These are phyloP conservation scores for Leishmania braziliensis DNA, from an alignment of 208 protist species.

Conservation along the genomic window DNA sequence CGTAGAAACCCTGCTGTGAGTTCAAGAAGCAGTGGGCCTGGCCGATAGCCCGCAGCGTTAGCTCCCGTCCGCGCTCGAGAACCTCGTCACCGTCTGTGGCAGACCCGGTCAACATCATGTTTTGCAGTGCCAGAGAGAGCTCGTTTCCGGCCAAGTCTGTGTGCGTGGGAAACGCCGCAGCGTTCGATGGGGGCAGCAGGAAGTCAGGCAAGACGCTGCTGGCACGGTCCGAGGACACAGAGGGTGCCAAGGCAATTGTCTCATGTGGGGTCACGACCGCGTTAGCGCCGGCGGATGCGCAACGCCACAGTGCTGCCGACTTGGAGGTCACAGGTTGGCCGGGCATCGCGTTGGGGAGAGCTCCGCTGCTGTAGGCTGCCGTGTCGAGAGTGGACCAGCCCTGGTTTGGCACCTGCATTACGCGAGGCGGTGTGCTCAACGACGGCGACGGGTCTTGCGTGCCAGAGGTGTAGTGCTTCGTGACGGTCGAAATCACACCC, in stretches of 20 bases:
- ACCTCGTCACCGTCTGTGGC: constrained; percentile 36
- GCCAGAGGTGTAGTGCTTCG: background rate
- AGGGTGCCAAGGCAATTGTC: background rate
- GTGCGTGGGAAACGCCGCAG: background rate
- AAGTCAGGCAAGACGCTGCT: background rate
- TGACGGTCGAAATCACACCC: background rate
- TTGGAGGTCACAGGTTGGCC: background rate
- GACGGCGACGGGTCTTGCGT: background rate
- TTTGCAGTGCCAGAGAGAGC: constrained; percentile 28
- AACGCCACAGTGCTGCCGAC: background rate
- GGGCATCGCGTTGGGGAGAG: background rate
- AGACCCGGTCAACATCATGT: constrained; percentile 15
- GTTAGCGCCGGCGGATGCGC: background rate
- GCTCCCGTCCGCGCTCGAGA: constrained; percentile 21
- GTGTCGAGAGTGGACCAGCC: constrained; percentile 4
- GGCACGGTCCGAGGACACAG: background rate
- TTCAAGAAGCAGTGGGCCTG: constrained; percentile 30
- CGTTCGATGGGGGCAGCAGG: constrained; percentile 20
- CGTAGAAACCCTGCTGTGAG: constrained; percentile 44
- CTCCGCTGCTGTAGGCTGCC: background rate
- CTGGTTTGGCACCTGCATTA: constrained; percentile 5
- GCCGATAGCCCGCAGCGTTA: constrained; percentile 31
- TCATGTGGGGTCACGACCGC: background rate
- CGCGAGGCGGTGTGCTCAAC: constrained; percentile 1
- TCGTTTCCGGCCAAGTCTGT: constrained; percentile 26